Base-by-base conservation (phyloP, 148 eudicot genomes). In the Diospyros lotus region DNA sequence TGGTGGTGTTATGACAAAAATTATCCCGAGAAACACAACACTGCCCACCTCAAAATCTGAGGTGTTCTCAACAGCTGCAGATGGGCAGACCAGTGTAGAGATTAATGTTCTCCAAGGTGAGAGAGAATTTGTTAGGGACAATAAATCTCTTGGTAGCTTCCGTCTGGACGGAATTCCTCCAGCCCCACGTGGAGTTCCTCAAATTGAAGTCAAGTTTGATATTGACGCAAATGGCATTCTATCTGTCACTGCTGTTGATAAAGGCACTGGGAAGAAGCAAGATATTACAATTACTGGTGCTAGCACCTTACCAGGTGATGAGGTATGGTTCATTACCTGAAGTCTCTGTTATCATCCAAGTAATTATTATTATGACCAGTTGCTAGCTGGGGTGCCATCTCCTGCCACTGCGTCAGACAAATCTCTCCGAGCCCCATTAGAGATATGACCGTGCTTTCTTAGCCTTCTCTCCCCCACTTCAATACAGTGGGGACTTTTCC, bases 121-220 rank as follows among this genome's bases (percentile, higher is more conserved):
- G 75, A 86, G 94, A 75, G 91, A 88, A 75, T 90, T 90, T 80
- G 89, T 90, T 11, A 81, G 86, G 77, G 90, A 88, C 70, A 88
- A 86, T 77, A 90, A 88, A 73, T 88, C 86, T 44, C 84, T 90
- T 43, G 91, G 94, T 42, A 83, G 94, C 58, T 88, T 90, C 84
- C 78, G 87, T 0, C 80, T 90, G 18, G 90, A 86, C 74, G 94
- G 92, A 52, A 90, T 90, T 73, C 94, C 94, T 15, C 94, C 94
- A 56, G 87, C 94, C 41, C 92, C 92, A 6, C 87, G 92, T 56
- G 94, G 94, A 58, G 94, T 90, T 40, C 92, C 94, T 52, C 91
- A 86, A 63, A 82, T 90, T 53, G 89, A 90, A 83, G 90, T 90
- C 43, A 85, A 77, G 60, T 90, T 90, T 41, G 91, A 90, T 48